Conservation (phyloP, 2,329 filamentous ascomycete genomes). For the Knufia petricola region DNA sequence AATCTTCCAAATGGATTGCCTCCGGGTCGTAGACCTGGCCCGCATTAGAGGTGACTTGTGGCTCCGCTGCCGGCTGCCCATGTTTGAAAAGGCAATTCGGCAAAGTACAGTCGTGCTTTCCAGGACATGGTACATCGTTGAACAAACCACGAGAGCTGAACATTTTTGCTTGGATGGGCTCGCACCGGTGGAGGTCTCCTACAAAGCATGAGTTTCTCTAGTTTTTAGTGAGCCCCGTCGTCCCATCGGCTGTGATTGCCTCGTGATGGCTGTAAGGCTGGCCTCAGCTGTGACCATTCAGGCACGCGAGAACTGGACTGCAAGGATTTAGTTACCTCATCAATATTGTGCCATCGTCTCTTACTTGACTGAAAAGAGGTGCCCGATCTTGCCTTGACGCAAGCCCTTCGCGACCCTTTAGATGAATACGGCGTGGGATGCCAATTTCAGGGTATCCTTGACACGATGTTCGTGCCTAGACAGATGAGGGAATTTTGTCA, state of each 20-base stretch:
- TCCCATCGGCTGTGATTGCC: no score
- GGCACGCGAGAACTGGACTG: no score
- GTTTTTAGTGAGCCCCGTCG: no score
- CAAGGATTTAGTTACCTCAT: no score
- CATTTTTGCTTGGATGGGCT: constrained; percentile 30
- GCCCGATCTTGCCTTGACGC: no score
- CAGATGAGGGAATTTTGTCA: background rate
- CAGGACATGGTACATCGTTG: constrained; percentile 44
- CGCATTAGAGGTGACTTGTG: constrained; percentile 5
- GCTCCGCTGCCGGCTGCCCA: constrained; percentile 20
- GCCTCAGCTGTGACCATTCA: background rate
- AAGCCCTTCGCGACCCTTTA: no score
- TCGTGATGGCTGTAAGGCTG: no score
- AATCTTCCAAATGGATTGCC: constrained; percentile 14
- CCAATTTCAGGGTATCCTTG: background rate
- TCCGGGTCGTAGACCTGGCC: constrained; percentile 20
- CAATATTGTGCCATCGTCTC: no score
- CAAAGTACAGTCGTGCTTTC: constrained; percentile 40
- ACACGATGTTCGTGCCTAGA: background rate
- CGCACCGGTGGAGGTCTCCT: background rate
- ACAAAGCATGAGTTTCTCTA: background rate
- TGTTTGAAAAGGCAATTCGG: constrained; percentile 53
- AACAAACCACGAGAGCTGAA: constrained; percentile 49
- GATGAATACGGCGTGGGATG: background rate
- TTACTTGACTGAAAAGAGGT: no score